Conservation (phyloP, 495 filamentous ascomycete genomes). For the Hypoxylon cercidicola region DNA sequence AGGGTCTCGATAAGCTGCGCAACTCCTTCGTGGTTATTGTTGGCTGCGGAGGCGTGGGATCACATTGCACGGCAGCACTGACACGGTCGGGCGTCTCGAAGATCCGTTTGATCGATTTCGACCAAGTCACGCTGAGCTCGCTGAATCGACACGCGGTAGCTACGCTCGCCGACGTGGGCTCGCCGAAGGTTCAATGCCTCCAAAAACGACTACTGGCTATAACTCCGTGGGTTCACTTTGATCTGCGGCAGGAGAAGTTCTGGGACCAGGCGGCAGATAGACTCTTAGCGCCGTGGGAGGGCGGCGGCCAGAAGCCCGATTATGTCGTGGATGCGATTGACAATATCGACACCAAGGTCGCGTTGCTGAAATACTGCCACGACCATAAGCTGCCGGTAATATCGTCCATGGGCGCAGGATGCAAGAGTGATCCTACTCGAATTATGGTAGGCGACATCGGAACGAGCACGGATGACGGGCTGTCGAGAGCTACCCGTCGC, state of each 20-base stretch:
- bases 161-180: slow-evolving; percentile 91
- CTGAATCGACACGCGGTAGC: slow-evolving; percentile 95
- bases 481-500: slow-evolving; percentile 85
- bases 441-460: slow-evolving; percentile 94
- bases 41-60: slow-evolving; percentile 94
- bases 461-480: slow-evolving; percentile 84
- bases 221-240: slow-evolving; percentile 90
- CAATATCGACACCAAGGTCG: slow-evolving; percentile 97
- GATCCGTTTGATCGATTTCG: slow-evolving; percentile 94
- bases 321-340: slow-evolving; percentile 98
- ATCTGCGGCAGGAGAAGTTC: slow-evolving; percentile 88
- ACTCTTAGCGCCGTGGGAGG: slow-evolving; percentile 71
- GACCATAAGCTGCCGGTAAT: slow-evolving; percentile 80
- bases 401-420: slow-evolving; percentile 96
- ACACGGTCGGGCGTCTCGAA: slow-evolving; percentile 87
- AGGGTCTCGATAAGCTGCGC: slow-evolving; percentile 81
- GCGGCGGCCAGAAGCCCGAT: slow-evolving; percentile 73
- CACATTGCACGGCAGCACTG: slow-evolving; percentile 86
- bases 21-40: slow-evolving; percentile 87
- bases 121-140: slow-evolving; percentile 93
- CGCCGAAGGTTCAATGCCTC: slow-evolving; percentile 90
- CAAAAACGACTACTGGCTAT: slow-evolving; percentile 81
- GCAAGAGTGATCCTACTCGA: slow-evolving; percentile 95
- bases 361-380: slow-evolving; percentile 87
- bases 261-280: slow-evolving; percentile 68